Conservation (phyloP, 805 yeast species). For the Yamadazyma sp. region DNA sequence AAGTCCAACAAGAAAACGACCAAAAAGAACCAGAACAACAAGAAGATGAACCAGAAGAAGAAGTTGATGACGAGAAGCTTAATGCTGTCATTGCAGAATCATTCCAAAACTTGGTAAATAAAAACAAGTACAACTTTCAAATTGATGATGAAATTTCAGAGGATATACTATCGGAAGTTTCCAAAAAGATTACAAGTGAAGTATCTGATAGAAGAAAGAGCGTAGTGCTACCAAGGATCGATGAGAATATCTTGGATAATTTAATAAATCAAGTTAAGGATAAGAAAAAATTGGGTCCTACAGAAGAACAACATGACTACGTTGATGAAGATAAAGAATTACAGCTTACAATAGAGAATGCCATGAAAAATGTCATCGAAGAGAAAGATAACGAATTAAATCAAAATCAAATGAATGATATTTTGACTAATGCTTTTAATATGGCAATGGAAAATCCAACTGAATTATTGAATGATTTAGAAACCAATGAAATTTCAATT, state of each 20-base stretch:
- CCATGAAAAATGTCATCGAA: constrained; percentile 47
- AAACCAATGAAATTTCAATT: constrained; percentile 6
- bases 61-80: constrained; percentile 14
- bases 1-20: not conserved
- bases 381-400: constrained; percentile 42
- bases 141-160: constrained; percentile 9
- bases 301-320: not conserved
- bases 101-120: constrained; percentile 14
- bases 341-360: constrained; percentile 53
- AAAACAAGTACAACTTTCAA: constrained; percentile 18
- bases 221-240: constrained; percentile 27
- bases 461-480: constrained; percentile 38
- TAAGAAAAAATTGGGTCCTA: constrained; percentile 1
- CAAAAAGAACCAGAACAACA: constrained; percentile 2
- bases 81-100: constrained; percentile 20
- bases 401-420: constrained; percentile 57
- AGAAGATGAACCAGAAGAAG: constrained; percentile 1
- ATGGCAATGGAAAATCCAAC: constrained; percentile 70
- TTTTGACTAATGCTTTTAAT: constrained; percentile 72
- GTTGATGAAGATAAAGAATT: constrained; percentile 19
- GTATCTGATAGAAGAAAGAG: constrained; percentile 20
- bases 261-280: constrained; percentile 33
- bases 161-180: constrained; percentile 26
- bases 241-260: constrained; percentile 34
- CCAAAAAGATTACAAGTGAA: constrained; percentile 27